phyloP scores from a whole-genome alignment of 2,329 filamentous ascomycete genomes.

The Fusarium mangiferae region DNA sequence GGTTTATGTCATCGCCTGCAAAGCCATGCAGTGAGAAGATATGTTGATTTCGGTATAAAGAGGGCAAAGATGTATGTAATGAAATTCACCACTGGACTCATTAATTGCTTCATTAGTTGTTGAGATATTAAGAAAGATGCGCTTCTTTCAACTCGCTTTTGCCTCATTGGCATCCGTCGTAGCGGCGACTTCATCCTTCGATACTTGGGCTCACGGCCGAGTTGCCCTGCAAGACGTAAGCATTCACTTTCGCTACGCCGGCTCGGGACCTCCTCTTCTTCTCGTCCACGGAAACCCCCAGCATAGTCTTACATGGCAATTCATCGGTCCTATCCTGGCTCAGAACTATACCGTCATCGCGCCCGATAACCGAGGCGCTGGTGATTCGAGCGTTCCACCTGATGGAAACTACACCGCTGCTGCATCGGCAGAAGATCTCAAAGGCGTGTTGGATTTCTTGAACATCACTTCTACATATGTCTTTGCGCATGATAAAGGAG shows the following conservation, averaged over 20 bases:
- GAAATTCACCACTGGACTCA: accelerated
- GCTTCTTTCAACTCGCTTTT: neutral
- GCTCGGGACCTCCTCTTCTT: constrained; percentile 52
- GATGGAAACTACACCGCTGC: constrained; percentile 54
- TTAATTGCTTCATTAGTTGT: accelerated
- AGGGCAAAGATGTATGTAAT: accelerated
- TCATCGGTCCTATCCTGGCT: constrained; percentile 53
- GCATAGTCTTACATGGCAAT: constrained; percentile 53
- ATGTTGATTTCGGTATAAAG: neutral
- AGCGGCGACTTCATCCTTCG: constrained; percentile 46
- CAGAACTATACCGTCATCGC: constrained; percentile 57
- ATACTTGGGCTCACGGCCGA: constrained; percentile 51
- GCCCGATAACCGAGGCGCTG: constrained; percentile 54
- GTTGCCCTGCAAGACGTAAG: constrained; percentile 52
- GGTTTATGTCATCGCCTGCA: neutral
- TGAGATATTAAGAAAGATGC: neutral
- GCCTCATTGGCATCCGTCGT: constrained; percentile 2
- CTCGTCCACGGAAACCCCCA: constrained; percentile 56
- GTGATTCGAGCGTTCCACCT: constrained; percentile 52
- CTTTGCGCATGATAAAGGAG: constrained; percentile 58
- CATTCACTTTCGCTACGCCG: constrained; percentile 56
- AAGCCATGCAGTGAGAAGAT: too few relatives aligned
- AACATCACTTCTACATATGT: constrained; percentile 55
- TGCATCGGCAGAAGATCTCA: constrained; percentile 52
- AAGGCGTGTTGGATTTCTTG: constrained; percentile 54